A percentile compares a stretch with the other conserved stretches of the same genome.
These are phyloP conservation scores for Phlegmacium glaucopus DNA, from an alignment of 768 basidiomycete genomes.

Conservation along the genomic window DNA sequence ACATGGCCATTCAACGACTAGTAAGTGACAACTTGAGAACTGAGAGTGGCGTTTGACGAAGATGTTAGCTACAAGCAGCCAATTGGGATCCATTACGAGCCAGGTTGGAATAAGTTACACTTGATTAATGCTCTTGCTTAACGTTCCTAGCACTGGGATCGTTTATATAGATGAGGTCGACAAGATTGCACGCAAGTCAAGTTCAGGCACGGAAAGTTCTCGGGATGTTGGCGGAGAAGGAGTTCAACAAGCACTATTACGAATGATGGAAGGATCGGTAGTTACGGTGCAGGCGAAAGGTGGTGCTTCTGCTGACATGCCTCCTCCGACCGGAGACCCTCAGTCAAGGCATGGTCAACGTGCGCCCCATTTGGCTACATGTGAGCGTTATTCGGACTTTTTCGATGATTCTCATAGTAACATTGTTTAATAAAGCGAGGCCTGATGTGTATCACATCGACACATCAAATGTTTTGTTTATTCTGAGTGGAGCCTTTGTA, in stretches of 20 bases:
- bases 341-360: slow-evolving; percentile 50
- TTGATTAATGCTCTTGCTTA: background rate
- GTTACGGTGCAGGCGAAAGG: slow-evolving; percentile 81
- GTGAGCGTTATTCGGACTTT: slow-evolving; percentile 21
- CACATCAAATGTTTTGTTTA: slow-evolving; percentile 91
- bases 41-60: background rate
- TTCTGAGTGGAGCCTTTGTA: slow-evolving; percentile 93
- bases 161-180: slow-evolving; percentile 97
- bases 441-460: slow-evolving; percentile 75
- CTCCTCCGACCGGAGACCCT: slow-evolving; percentile 40
- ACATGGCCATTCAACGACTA: slow-evolving; percentile 83
- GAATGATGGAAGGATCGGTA: slow-evolving; percentile 92
- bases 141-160: slow-evolving; percentile 72
- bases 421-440: slow-evolving; percentile 33
- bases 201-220: slow-evolving; percentile 61
- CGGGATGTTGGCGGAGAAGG: slow-evolving; percentile 95
- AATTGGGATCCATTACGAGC: slow-evolving; percentile 86
- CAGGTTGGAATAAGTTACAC: slow-evolving; percentile 43
- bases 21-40: slow-evolving; percentile 33
- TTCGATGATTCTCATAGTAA: background rate
- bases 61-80: slow-evolving; percentile 74
- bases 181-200: slow-evolving; percentile 75
- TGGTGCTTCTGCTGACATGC: slow-evolving; percentile 42
- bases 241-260: slow-evolving; percentile 87
- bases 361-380: slow-evolving; percentile 35